A percentile compares a stretch with the other conserved stretches of the same genome.
These are phyloP conservation scores for Berkeleyomyces basicola DNA, from an alignment of 2,329 filamentous ascomycete species.

Conservation along the genomic window DNA sequence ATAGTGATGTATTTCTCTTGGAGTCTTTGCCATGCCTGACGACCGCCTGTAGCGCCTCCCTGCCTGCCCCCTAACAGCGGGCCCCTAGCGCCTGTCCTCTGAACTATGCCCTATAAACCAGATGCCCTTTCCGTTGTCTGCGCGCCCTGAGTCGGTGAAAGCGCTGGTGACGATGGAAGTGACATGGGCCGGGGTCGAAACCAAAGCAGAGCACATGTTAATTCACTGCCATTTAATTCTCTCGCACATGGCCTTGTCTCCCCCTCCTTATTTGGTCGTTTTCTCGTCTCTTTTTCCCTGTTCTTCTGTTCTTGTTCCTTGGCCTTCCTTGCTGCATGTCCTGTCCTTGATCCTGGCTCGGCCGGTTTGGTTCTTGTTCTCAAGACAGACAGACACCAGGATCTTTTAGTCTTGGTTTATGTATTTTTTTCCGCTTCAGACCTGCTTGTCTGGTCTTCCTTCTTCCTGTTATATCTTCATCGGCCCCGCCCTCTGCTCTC, in stretches of 20 bases:
- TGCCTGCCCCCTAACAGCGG: too few relatives aligned
- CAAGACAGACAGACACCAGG: not conserved
- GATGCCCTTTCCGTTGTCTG: too few relatives aligned
- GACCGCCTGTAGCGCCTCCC: too few relatives aligned
- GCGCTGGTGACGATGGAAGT: not conserved
- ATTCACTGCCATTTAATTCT: not conserved
- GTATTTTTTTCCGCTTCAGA: not conserved
- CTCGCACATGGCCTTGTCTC: not conserved
- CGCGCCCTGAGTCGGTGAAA: too few relatives aligned
- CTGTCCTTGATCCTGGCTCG: not conserved
- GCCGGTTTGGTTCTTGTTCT: not conserved
- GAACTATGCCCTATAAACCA: too few relatives aligned
- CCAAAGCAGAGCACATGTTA: not conserved
- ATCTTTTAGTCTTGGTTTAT: not conserved
- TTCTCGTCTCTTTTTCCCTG: conserved; percentile 3
- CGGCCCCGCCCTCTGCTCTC: not conserved
- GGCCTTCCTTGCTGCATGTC: not conserved
- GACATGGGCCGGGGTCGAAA: not conserved
- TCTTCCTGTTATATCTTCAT: not conserved
- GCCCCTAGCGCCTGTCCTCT: too few relatives aligned
- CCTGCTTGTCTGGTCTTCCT: not conserved
- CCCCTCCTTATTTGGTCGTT: not conserved
- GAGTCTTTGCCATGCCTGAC: too few relatives aligned
- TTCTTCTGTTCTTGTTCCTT: conserved; percentile 1
- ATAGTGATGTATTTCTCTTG: too few relatives aligned